Evolutionary conservation across 768 basidiomycete genomes (phyloP), one percentile per base, ranked within the genome.

Genomic region (Lyophyllum atratum): DNA sequence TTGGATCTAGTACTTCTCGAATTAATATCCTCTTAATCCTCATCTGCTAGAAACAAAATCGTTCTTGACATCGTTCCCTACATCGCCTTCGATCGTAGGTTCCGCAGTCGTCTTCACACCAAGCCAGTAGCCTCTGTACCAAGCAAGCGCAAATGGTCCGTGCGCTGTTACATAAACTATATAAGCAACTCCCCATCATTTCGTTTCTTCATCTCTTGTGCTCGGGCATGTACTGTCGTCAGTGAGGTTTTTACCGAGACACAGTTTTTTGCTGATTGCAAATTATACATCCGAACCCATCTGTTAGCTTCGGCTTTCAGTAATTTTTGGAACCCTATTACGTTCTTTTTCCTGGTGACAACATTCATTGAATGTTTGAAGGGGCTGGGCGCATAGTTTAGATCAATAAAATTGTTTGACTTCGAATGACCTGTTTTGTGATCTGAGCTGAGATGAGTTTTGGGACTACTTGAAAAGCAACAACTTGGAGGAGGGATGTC

Each of bases 231-330:
- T 86, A 90, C 88, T 89, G 87, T 90, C 88, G 87, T 85, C 86
- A 89, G 90, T 92, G 91, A 93, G 89, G 91, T 93, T 81, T 85
- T 79, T 89, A 92, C 90, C 87, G 91, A 93, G 89, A 85, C 87
- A 88, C 86, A 90, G 89, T 90, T 83, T 90, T 79, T 92, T 91
- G 90, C 89, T 92, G 87, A 87, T 92, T 92, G 90, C 90, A 92
- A 92, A 92, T 90, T 92, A 91, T 82, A 90, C 89, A 92, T 92
- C 90, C 90, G 89, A 90, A 92, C 89, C 73, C 89, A 88, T 92
- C 89, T 88, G 83, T 85, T 71, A 80, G 87, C 88, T 91, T 89
- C 78, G 87, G 88, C 86, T 82, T 81, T 77, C 83, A 87, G 89
- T 87, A 92, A 92, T 92, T 92, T 92, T 93, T 92, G 90, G 84